Conservation (phyloP, 768 basidiomycete species). For the Basidioascus undulatus region DNA sequence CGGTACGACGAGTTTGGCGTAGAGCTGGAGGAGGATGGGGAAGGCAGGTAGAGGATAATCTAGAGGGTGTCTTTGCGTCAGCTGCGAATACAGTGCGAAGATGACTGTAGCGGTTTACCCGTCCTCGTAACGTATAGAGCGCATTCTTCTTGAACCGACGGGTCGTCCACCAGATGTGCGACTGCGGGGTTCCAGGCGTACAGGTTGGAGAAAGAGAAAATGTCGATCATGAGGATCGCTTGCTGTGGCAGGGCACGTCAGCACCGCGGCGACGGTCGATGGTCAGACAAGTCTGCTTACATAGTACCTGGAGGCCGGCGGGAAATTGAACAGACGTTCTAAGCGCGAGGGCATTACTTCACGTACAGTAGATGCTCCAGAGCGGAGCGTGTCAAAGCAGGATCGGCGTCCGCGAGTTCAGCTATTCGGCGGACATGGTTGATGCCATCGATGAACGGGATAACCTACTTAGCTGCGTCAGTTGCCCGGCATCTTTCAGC, state of each 20-base stretch:
- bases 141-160: conserved; percentile 8
- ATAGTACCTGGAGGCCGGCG: conserved; percentile 43
- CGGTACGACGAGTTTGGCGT: conserved; percentile 59
- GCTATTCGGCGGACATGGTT: conserved; percentile 83
- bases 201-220: conserved; percentile 95
- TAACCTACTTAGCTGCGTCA: background rate
- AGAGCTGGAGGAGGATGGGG: conserved; percentile 64
- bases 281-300: too few relatives aligned
- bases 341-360: background rate
- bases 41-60: too few relatives aligned
- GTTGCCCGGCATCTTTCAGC: background rate
- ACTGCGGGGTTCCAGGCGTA: conserved; percentile 73
- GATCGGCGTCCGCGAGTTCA: conserved; percentile 67
- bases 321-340: too few relatives aligned
- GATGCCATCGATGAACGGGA: conserved; percentile 57
- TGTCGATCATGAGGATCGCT: conserved; percentile 90
- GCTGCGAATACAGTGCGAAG: too few relatives aligned
- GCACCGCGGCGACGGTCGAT: too few relatives aligned
- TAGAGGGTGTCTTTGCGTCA: too few relatives aligned
- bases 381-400: conserved; percentile 54
- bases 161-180: conserved; percentile 48
- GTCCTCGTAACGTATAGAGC: background rate
- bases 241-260: too few relatives aligned
- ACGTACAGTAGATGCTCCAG: conserved; percentile 76
- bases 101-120: too few relatives aligned